Percentiles rank a stretch among this genome's conserved stretches.
These are phyloP conservation scores for Fusarium cyanostomum DNA, from an alignment of 2,329 filamentous ascomycete species.

Conservation along the genomic window DNA sequence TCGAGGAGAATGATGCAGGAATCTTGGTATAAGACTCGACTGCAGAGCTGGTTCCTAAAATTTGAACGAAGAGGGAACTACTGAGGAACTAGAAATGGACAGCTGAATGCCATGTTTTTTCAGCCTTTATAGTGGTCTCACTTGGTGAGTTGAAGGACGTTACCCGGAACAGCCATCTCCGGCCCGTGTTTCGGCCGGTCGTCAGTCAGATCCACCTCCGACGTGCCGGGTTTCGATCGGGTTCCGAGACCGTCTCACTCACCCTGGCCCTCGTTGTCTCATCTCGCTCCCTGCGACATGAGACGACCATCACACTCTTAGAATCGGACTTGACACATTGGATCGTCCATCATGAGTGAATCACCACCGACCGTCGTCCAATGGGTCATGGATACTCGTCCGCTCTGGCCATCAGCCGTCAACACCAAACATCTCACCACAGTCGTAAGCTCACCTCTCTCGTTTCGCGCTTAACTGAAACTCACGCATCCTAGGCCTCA, in stretches of 20 bases:
- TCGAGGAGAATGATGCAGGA: conserved; percentile 15
- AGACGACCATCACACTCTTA: background rate
- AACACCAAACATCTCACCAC: conserved; percentile 59
- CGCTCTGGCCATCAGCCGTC: conserved; percentile 63
- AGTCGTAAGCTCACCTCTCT: conserved; percentile 51
- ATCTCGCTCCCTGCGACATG: conserved; percentile 1
- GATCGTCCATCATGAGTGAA: conserved; percentile 16
- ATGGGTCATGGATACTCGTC: conserved; percentile 70
- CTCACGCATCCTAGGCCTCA: conserved; percentile 56
- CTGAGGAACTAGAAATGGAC: background rate
- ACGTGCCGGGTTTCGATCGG: conserved; percentile 30
- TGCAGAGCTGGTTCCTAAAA: conserved; percentile 24
- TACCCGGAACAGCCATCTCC: background rate
- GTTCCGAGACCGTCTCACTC: conserved; percentile 28
- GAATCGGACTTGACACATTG: background rate
- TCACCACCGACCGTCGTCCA: conserved; percentile 58
- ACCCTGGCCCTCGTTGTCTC: conserved; percentile 8
- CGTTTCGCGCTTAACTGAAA: background rate
- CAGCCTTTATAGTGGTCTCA: conserved; percentile 1
- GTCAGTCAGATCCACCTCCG: conserved; percentile 25
- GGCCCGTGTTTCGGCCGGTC: conserved; percentile 30
- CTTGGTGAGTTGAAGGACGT: background rate
- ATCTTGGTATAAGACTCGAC: conserved; percentile 28
- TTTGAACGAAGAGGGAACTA: conserved; percentile 17
- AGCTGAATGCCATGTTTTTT: no score